Evolutionary conservation across 495 filamentous ascomycete species (phyloP).

Genomic region (Penicillium verhagenii): DNA sequence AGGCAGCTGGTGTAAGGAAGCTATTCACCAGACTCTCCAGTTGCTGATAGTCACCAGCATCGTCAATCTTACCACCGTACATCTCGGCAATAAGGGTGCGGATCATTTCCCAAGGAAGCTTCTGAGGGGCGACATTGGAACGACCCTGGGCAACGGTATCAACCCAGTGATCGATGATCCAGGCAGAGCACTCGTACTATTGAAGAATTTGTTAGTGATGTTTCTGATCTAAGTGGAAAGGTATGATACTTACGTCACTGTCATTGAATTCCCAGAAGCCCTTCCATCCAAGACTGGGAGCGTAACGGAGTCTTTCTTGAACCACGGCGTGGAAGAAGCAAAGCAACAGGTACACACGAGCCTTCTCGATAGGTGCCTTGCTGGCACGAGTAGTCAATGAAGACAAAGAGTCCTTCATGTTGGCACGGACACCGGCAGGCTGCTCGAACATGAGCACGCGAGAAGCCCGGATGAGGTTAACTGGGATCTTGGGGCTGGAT

Average conservation of each 20-base stretch:
- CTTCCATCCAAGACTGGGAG: slow-evolving; percentile 94
- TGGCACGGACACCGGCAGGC: slow-evolving; percentile 91
- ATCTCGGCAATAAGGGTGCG: slow-evolving; percentile 87
- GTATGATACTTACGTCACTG: slow-evolving; percentile 74
- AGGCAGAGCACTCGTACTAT: slow-evolving; percentile 94
- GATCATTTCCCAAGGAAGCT: slow-evolving; percentile 97
- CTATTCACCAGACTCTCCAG: slow-evolving; percentile 68
- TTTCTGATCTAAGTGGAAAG: background rate
- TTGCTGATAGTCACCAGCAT: slow-evolving; percentile 77
- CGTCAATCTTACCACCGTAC: slow-evolving; percentile 97
- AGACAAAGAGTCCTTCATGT: slow-evolving; percentile 97
- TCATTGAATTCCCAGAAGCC: slow-evolving; percentile 99
- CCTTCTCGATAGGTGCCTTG: slow-evolving; percentile 86
- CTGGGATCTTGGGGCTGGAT: slow-evolving; percentile 92
- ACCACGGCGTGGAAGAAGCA: slow-evolving; percentile 96
- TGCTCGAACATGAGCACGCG: slow-evolving; percentile 98
- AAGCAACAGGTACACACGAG: slow-evolving; percentile 85
- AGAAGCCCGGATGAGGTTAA: slow-evolving; percentile 90
- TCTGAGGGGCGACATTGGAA: slow-evolving; percentile 87
- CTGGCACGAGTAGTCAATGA: slow-evolving; percentile 72
- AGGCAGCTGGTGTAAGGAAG: slow-evolving; percentile 82
- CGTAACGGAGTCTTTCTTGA: slow-evolving; percentile 93
- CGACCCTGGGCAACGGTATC: slow-evolving; percentile 76
- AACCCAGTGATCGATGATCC: slow-evolving; percentile 95
- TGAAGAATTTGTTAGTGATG: slow-evolving; percentile 28